These are phyloP conservation scores for Phytophthora sojae DNA, from an alignment of 352 stramenopile species.

Conservation along the genomic window DNA sequence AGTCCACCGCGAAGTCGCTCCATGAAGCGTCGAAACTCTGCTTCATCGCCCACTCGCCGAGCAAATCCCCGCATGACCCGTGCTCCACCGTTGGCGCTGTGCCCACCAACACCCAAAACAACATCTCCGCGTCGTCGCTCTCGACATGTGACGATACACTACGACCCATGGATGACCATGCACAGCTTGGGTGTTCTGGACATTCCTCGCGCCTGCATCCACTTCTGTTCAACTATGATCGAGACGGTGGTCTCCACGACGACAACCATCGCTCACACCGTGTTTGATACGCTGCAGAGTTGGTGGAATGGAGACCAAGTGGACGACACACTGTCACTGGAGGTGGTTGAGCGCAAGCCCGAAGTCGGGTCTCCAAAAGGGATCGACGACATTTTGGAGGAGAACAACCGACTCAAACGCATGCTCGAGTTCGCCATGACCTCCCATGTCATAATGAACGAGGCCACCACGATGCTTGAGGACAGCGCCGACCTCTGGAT, in stretches of 20 bases:
- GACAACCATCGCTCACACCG: constrained; percentile 6
- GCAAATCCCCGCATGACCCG: constrained; percentile 11
- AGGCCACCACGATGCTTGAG: constrained; percentile 31
- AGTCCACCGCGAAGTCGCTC: constrained; percentile 22
- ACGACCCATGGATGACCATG: constrained; percentile 16
- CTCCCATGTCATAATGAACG: constrained; percentile 37
- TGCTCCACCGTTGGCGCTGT: constrained; percentile 10
- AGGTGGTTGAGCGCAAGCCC: constrained; percentile 21
- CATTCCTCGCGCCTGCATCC: constrained; percentile 18
- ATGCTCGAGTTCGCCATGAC: constrained; percentile 35
- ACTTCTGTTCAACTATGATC: constrained; percentile 26
- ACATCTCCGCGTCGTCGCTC: constrained; percentile 26
- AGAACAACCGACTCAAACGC: constrained; percentile 37
- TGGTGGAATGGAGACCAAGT: constrained; percentile 29
- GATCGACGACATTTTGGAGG: constrained; percentile 28
- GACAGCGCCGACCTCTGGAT: constrained; percentile 28
- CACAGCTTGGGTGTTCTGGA: constrained; percentile 7
- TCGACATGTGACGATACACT: constrained; percentile 8
- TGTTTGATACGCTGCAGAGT: constrained; percentile 23
- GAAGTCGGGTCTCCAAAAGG: neutral
- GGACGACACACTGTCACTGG: constrained; percentile 9
- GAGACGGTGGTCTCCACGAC: constrained; percentile 24
- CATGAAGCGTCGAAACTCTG: constrained; percentile 31
- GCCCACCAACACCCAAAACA: constrained; percentile 24
- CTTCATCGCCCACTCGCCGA: constrained; percentile 18